Conservation (phyloP, 1,139 yeast genomes). For the Candida tetrigidarum region DNA sequence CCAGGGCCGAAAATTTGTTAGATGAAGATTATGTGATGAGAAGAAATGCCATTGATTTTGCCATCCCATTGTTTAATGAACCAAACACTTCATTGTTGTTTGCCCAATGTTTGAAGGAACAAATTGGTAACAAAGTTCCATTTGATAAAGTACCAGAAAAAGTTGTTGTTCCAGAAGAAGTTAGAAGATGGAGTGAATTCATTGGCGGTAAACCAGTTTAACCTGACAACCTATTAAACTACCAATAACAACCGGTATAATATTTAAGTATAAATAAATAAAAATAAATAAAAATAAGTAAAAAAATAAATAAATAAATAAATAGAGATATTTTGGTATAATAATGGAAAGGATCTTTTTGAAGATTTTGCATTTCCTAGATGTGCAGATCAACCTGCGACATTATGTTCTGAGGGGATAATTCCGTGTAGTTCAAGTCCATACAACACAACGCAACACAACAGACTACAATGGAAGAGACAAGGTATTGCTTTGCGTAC, state of each 20-base stretch:
- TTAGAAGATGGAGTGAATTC: constrained; percentile 94
- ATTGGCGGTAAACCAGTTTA: constrained; percentile 52
- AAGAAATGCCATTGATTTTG: constrained; percentile 98
- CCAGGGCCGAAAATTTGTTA: constrained; percentile 80
- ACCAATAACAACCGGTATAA: too few relatives aligned
- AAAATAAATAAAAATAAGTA: not conserved
- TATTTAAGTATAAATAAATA: not conserved
- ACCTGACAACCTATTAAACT: too few relatives aligned
- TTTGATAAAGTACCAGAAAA: constrained; percentile 46
- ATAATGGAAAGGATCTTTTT: too few relatives aligned
- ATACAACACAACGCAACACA: too few relatives aligned
- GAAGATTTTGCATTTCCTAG: too few relatives aligned
- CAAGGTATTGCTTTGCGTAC: too few relatives aligned
- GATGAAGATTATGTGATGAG: constrained; percentile 98
- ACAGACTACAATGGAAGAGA: too few relatives aligned
- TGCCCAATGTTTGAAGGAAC: constrained; percentile 79
- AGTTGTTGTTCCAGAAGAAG: constrained; percentile 78
- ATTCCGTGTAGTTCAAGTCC: too few relatives aligned
- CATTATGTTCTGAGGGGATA: too few relatives aligned
- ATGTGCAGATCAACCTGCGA: too few relatives aligned
- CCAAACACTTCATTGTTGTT: constrained; percentile 90
- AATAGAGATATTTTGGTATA: too few relatives aligned
- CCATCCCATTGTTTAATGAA: constrained; percentile 93
- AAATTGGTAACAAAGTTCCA: constrained; percentile 60
- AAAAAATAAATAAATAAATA: too few relatives aligned